Conservation (phyloP, 192 early-diverging fungal genomes). For the Backusella luteola region DNA sequence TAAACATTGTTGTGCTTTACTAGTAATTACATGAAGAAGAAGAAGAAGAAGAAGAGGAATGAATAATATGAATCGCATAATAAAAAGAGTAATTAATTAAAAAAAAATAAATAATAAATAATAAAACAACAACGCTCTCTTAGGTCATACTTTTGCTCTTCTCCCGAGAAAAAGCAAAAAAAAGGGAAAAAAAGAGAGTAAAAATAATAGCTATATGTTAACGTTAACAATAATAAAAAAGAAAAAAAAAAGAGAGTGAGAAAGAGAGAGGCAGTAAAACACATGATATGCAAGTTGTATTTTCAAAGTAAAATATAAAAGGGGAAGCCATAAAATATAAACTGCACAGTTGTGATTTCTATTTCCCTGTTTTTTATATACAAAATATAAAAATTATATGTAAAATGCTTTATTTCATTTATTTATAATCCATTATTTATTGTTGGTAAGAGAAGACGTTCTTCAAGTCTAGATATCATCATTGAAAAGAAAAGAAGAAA, state of each 20-base stretch:
- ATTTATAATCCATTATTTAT: slow-evolving; percentile 30
- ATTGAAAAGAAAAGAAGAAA: slow-evolving; percentile 21
- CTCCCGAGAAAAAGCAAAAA: not conserved
- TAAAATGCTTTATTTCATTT: not conserved
- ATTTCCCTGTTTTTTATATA: not conserved
- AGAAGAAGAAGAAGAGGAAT: slow-evolving; percentile 3
- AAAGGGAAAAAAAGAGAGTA: not conserved
- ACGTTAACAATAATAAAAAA: not conserved
- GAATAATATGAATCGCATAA: not conserved
- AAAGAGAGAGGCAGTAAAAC: not conserved
- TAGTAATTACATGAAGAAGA: slow-evolving; percentile 5
- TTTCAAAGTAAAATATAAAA: not conserved
- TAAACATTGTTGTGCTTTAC: slow-evolving; percentile 15
- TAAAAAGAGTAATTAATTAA: not conserved
- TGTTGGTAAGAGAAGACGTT: slow-evolving; percentile 64
- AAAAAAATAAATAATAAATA: not conserved
- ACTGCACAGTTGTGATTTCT: not conserved
- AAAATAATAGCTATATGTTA: not conserved
- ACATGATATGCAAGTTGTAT: slow-evolving; percentile 16
- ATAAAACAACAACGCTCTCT: not conserved
- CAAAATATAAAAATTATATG: not conserved
- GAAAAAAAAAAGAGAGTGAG: not conserved
- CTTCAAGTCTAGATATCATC: slow-evolving; percentile 38
- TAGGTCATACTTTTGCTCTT: slow-evolving; percentile 1
- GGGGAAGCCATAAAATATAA: not conserved